phyloP scores from a whole-genome alignment of 257 asterid species.

The Osmanthus fragrans region DNA sequence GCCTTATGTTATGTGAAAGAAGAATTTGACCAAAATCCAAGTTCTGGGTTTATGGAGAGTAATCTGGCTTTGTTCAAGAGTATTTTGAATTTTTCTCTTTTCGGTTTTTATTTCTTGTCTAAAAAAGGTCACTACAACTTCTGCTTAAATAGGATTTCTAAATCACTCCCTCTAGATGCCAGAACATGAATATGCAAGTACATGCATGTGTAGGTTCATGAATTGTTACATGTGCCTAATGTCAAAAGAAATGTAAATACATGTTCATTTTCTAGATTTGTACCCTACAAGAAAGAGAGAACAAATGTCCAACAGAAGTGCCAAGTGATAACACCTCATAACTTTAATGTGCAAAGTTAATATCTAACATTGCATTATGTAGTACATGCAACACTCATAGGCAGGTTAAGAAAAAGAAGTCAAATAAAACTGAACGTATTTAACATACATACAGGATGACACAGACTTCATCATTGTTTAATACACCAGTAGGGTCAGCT shows the following conservation, averaged over 20 bases:
- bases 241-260: not conserved
- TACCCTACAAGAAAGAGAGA: not conserved
- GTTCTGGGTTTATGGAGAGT: not conserved
- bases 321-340: not conserved
- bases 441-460: slow-evolving; percentile 70
- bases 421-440: slow-evolving; percentile 15
- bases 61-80: not conserved
- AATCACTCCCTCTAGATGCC: not conserved
- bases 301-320: not conserved
- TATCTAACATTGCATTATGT: slow-evolving; percentile 3
- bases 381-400: slow-evolving; percentile 5
- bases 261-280: not conserved
- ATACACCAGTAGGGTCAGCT: slow-evolving; percentile 73
- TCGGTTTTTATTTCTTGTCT: not conserved
- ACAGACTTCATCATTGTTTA: slow-evolving; percentile 68
- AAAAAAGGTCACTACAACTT: not conserved
- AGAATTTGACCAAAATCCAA: not conserved
- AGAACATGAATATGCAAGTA: no score
- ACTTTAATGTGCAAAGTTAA: not conserved
- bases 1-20: not conserved
- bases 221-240: not conserved
- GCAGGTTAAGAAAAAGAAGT: not conserved
- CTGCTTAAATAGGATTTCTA: not conserved
- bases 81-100: not conserved
- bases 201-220: not conserved